Evolutionary conservation across 345 rosid species (phyloP).

Genomic region (Moricandia arvensis): DNA sequence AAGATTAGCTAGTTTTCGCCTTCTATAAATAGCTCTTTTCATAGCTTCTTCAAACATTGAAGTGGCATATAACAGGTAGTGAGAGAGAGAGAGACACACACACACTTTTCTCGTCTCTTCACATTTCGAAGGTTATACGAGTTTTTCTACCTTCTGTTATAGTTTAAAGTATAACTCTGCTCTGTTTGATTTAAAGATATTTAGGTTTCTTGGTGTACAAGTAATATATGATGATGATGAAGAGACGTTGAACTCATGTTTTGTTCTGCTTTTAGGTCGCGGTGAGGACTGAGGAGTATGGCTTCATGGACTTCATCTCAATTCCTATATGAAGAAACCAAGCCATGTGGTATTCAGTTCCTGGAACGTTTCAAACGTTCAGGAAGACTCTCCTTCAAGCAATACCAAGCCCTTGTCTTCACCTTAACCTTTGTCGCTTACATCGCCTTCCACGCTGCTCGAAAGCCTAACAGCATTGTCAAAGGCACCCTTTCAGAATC

Average conservation of each 20-base stretch:
- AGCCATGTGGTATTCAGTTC: constrained; percentile 67
- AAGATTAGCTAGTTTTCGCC: background rate
- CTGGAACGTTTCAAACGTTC: constrained; percentile 49
- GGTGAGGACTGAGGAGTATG: no score
- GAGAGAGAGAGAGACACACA: background rate
- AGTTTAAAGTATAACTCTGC: background rate
- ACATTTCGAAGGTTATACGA: no score
- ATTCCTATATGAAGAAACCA: constrained; percentile 40
- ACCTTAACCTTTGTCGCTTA: constrained; percentile 78
- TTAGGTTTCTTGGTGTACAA: background rate
- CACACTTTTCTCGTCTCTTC: no score
- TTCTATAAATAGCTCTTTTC: constrained; percentile 23
- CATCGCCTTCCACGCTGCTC: constrained; percentile 70
- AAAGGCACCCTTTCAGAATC: constrained; percentile 81
- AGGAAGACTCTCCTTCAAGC: constrained; percentile 62
- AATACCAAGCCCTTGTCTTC: constrained; percentile 70
- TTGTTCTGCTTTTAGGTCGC: constrained; percentile 22
- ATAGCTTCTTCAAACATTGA: constrained; percentile 19
- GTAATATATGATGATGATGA: background rate
- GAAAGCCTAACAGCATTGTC: constrained; percentile 89
- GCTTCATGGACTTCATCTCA: constrained; percentile 41
- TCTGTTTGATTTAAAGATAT: background rate
- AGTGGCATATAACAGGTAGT: background rate
- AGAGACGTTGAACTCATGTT: background rate
- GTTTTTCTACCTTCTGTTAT: background rate